Conservation (phyloP, 2,329 filamentous ascomycete genomes). For the Aspergillus candidus region DNA sequence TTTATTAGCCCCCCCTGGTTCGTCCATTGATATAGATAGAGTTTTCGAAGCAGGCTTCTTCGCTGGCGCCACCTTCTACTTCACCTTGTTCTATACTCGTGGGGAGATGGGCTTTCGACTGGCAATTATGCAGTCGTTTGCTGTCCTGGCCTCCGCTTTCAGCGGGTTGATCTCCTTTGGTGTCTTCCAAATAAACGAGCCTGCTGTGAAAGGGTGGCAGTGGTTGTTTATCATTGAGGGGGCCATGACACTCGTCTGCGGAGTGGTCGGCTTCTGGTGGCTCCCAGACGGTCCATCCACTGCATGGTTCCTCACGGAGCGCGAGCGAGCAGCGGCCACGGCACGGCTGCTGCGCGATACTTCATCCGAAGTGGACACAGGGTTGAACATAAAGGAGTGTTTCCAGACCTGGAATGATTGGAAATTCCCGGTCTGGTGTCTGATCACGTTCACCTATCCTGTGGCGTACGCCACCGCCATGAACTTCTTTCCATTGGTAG, state of each 20-base stretch:
- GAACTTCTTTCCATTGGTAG: conserved; percentile 44
- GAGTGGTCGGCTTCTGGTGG: conserved; percentile 27
- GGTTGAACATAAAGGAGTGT: conserved; percentile 37
- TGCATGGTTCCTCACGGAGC: conserved; percentile 36
- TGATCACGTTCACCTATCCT: conserved; percentile 45
- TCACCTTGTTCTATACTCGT: conserved; percentile 44
- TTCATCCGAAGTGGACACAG: conserved; percentile 32
- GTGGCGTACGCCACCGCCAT: conserved; percentile 43
- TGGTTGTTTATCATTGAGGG: conserved; percentile 43
- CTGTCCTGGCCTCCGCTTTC: conserved; percentile 37
- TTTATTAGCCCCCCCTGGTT: too few relatives aligned
- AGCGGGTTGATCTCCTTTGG: conserved; percentile 38
- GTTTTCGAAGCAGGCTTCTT: conserved; percentile 51
- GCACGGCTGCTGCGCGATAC: conserved; percentile 43
- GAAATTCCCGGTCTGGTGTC: conserved; percentile 41
- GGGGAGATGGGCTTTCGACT: conserved; percentile 40
- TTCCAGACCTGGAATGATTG: conserved; percentile 40
- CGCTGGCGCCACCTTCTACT: conserved; percentile 49
- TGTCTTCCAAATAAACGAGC: conserved; percentile 45
- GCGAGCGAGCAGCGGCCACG: conserved; percentile 36
- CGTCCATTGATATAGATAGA: neutral
- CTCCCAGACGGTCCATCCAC: conserved; percentile 27
- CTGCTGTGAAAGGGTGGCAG: conserved; percentile 43
- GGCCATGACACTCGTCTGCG: conserved; percentile 27
- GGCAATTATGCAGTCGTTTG: conserved; percentile 41